These are phyloP conservation scores for Colletotrichum abscissum DNA, from an alignment of 2,329 filamentous ascomycete genomes.

Conservation along the genomic window DNA sequence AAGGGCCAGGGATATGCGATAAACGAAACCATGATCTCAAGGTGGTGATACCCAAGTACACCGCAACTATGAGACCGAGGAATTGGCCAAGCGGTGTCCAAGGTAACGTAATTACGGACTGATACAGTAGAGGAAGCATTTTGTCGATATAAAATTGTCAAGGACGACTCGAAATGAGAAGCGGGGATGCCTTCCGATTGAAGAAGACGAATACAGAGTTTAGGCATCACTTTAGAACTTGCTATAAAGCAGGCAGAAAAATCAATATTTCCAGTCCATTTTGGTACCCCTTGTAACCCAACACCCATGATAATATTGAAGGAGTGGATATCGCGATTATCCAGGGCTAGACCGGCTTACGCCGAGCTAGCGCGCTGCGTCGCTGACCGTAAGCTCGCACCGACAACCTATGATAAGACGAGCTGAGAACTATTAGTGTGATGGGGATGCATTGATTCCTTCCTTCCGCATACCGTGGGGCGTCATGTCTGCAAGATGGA, in stretches of 20 bases:
- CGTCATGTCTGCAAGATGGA: neutral
- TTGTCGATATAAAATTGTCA: neutral
- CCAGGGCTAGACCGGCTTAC: neutral
- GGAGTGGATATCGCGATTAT: neutral
- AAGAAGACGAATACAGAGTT: neutral
- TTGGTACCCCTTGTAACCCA: neutral
- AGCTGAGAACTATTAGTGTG: neutral
- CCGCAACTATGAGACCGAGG: neutral
- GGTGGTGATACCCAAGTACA: neutral
- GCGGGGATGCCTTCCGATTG: neutral
- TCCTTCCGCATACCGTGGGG: neutral
- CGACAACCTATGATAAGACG: neutral
- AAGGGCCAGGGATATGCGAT: conserved; percentile 14
- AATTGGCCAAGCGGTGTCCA: neutral
- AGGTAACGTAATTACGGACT: neutral
- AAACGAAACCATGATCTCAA: conserved; percentile 16
- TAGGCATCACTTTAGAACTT: neutral
- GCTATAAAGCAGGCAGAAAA: neutral
- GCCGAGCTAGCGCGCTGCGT: neutral
- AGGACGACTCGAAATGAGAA: neutral
- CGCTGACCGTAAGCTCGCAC: neutral
- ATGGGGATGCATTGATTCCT: neutral
- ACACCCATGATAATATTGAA: neutral
- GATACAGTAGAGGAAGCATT: neutral
- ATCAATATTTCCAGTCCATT: neutral